Evolutionary conservation across 257 asterid species (phyloP).

Genomic region (Hygrophila difformis): DNA sequence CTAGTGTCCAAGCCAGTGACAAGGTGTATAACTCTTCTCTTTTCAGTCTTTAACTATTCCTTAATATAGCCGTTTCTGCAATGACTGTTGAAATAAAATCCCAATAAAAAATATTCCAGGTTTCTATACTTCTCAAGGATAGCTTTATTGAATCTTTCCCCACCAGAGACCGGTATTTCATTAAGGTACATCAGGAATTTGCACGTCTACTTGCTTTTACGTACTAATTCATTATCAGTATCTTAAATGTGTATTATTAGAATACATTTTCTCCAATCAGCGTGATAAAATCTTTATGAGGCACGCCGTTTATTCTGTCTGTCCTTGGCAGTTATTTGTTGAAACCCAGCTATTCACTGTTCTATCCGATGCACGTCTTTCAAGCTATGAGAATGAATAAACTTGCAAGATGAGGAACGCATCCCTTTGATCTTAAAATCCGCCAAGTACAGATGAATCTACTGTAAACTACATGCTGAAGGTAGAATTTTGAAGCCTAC

Average conservation of each 20-base stretch:
- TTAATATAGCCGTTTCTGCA: conserved; percentile 2
- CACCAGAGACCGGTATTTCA: conserved; percentile 47
- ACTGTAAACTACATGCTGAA: too few species aligned
- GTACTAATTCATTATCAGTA: background rate
- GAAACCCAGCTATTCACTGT: conserved; percentile 77
- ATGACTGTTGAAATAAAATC: conserved; percentile 14
- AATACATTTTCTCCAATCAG: background rate
- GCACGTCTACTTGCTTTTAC: background rate
- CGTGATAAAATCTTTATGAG: background rate
- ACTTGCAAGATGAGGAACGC: background rate
- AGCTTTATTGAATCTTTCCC: conserved; percentile 78
- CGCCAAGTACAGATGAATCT: too few species aligned
- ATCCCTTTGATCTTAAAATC: too few species aligned
- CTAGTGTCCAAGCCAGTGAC: conserved; percentile 68
- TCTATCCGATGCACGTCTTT: conserved; percentile 60
- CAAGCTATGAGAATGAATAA: conserved; percentile 48
- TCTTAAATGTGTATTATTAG: background rate
- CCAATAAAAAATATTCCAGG: conserved; percentile 37
- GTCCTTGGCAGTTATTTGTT: conserved; percentile 58
- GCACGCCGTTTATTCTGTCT: conserved; percentile 7
- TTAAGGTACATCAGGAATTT: conserved; percentile 43
- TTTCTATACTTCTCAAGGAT: conserved; percentile 74
- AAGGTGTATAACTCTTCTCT: conserved; percentile 38
- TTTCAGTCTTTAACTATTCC: conserved; percentile 2
- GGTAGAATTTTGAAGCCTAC: too few species aligned